A percentile compares a stretch with the other conserved stretches of the same genome.
These are phyloP conservation scores for Epichloe gansuensis DNA, from an alignment of 2,329 filamentous ascomycete genomes.

Conservation along the genomic window DNA sequence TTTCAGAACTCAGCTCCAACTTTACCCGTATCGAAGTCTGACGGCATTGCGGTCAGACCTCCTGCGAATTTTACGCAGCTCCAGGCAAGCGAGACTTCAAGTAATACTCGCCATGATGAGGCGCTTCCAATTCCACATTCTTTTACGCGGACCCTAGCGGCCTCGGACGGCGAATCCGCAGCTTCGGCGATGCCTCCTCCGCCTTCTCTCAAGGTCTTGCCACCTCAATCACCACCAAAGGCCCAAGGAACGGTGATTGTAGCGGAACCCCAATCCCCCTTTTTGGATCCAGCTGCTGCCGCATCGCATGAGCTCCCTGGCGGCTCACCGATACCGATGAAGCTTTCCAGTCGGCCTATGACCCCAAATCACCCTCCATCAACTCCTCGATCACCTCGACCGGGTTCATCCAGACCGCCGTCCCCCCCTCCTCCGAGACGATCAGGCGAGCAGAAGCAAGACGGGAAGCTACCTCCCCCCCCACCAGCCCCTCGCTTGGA, in stretches of 20 bases:
- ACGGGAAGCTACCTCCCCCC: constrained; percentile 41
- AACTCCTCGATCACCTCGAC: constrained; percentile 31
- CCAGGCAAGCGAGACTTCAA: constrained; percentile 8
- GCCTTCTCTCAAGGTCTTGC: constrained; percentile 55
- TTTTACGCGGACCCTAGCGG: constrained; percentile 13
- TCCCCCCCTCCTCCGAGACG: constrained; percentile 51
- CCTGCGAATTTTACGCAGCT: constrained; percentile 17
- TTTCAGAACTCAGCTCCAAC: background rate
- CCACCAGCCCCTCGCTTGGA: constrained; percentile 71
- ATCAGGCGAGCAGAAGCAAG: constrained; percentile 44
- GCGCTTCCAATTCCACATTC: constrained; percentile 11
- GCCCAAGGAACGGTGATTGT: constrained; percentile 21
- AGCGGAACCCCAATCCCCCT: constrained; percentile 29
- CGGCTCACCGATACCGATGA: constrained; percentile 32
- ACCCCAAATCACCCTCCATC: constrained; percentile 33
- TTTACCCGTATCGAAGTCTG: background rate
- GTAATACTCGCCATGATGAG: constrained; percentile 12
- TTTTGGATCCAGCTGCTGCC: constrained; percentile 34
- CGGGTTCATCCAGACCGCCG: constrained; percentile 37
- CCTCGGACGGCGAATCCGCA: constrained; percentile 12
- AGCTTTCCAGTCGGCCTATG: constrained; percentile 41
- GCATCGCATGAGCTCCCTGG: constrained; percentile 28
- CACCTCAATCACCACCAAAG: constrained; percentile 57
- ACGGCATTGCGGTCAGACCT: constrained; percentile 7
- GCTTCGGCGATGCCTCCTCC: constrained; percentile 33